Evolutionary conservation across 2,329 filamentous ascomycete genomes (phyloP).

Genomic region (Colletotrichum sidae): DNA sequence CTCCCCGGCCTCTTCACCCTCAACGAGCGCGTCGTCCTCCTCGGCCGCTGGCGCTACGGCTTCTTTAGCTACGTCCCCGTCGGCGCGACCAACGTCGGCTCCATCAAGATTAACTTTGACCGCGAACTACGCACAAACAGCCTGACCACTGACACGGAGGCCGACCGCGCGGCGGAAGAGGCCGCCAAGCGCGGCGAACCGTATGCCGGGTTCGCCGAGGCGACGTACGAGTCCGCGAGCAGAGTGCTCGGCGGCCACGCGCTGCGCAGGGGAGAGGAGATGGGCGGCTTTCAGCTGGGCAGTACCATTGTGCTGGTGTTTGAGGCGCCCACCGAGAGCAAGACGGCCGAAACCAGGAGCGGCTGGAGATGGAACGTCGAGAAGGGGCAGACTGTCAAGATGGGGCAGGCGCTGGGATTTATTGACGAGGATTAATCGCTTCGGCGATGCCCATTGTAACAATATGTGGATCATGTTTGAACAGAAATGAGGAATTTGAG

Average conservation of each 20-base stretch:
- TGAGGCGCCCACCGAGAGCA: constrained; percentile 75
- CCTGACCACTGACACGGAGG: constrained; percentile 90
- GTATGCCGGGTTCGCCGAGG: constrained; percentile 93
- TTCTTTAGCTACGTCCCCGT: constrained; percentile 98
- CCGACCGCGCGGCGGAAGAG: constrained; percentile 85
- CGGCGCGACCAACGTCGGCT: constrained; percentile 96
- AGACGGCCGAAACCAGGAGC: constrained; percentile 59
- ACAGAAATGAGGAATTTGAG: not conserved
- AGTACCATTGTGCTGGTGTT: constrained; percentile 97
- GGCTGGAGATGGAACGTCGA: constrained; percentile 90
- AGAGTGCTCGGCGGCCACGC: constrained; percentile 84
- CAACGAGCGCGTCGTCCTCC: constrained; percentile 93
- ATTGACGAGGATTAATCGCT: constrained; percentile 66
- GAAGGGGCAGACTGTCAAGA: constrained; percentile 88
- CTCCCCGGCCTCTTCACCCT: constrained; percentile 95
- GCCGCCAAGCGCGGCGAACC: constrained; percentile 81
- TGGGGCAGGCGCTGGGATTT: constrained; percentile 86
- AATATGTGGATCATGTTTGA: not conserved
- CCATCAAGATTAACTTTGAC: constrained; percentile 97
- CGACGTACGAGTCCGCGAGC: constrained; percentile 85
- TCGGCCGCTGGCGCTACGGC: constrained; percentile 95
- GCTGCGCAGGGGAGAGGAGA: constrained; percentile 89
- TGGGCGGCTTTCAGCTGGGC: constrained; percentile 97
- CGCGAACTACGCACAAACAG: constrained; percentile 92
- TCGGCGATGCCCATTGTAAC: constrained; percentile 18